Evolutionary conservation across 2,329 filamentous ascomycete genomes (phyloP), one percentile per base, ranked within the genome.

Genomic region (Botryotinia convoluta): DNA sequence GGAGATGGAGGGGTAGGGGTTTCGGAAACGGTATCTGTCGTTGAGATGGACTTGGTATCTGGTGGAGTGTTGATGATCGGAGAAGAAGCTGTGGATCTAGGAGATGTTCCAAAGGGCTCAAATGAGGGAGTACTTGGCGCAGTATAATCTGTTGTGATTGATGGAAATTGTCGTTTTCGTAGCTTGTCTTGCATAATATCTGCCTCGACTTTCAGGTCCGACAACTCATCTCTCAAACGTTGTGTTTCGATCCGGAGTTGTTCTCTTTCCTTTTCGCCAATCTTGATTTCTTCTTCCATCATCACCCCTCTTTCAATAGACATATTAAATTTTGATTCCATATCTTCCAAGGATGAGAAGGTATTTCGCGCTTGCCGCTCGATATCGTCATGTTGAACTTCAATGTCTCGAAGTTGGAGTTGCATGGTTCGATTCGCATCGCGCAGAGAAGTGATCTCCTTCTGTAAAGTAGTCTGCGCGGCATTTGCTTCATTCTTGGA

Each of bases 321-420:
- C 73, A 97, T 89, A 82, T 98, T 98, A 83, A 96, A 98, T 83
- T 98, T 99, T 75, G 93, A 95, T 84, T 99, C 96, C 82, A 99
- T 87, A 81, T 99, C 96, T 84, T 99, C 96, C 75, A 98, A 89
- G 69, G 95, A 98, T 62, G 95, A 98, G 51, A 94, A 95, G 42
- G 95, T 98, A 83, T 98, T 96, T 78, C 96, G 91, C 77, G 96
- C 95, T 84, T 98, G 95, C 77, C 94, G 91, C 85, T 99, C 96
- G 81, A 95, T 98, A 83, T 99, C 96, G 86, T 99, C 96, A 84
- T 98, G 99, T 81, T 93, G 94, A 72, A 99, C 96, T 83, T 99
- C 96, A 78, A 95, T 97, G 82, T 99, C 96, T 77, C 96, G 91
- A 73, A 99, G 85, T 83, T 89, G 93, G 76, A 97, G 86, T 79